These are phyloP conservation scores for Alectoria sarmentosa DNA, from an alignment of 495 filamentous ascomycete species.

Conservation along the genomic window DNA sequence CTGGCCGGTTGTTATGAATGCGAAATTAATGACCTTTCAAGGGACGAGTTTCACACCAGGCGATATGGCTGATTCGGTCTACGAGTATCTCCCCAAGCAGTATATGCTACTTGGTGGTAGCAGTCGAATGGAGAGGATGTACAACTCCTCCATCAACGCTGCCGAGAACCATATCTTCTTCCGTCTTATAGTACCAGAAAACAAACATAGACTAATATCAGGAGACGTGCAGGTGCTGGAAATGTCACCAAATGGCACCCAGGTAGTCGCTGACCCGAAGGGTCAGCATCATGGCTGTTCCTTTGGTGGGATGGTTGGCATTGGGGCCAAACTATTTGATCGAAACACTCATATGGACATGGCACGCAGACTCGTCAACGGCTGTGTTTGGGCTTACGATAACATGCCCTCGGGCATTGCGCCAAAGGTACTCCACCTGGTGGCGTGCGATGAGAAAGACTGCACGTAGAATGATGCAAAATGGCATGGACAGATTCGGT, in stretches of 20 bases:
- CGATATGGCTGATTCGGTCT: conserved; percentile 83
- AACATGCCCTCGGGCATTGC: conserved; percentile 51
- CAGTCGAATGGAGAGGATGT: conserved; percentile 77
- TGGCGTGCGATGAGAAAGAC: conserved; percentile 41
- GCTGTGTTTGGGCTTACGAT: conserved; percentile 56
- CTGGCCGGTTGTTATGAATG: conserved; percentile 76
- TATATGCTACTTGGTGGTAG: conserved; percentile 71
- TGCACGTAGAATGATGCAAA: no score
- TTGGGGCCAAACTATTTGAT: conserved; percentile 54
- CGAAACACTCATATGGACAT: conserved; percentile 46
- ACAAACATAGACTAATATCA: conserved; percentile 70
- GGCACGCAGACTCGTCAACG: conserved; percentile 49
- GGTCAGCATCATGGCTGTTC: conserved; percentile 57
- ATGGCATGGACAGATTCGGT: no score
- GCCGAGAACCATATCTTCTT: conserved; percentile 76
- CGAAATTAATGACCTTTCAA: conserved; percentile 40
- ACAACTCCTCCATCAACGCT: conserved; percentile 58
- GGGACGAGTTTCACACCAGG: conserved; percentile 66
- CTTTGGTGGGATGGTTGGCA: conserved; percentile 53
- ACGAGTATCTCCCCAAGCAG: conserved; percentile 94
- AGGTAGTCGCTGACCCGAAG: conserved; percentile 29
- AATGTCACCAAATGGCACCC: no score
- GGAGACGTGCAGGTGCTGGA: no score
- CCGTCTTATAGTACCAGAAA: conserved; percentile 68
- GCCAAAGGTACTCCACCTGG: conserved; percentile 51